phyloP scores from a whole-genome alignment of 106 monocot species.

The Cymbidium sinense region DNA sequence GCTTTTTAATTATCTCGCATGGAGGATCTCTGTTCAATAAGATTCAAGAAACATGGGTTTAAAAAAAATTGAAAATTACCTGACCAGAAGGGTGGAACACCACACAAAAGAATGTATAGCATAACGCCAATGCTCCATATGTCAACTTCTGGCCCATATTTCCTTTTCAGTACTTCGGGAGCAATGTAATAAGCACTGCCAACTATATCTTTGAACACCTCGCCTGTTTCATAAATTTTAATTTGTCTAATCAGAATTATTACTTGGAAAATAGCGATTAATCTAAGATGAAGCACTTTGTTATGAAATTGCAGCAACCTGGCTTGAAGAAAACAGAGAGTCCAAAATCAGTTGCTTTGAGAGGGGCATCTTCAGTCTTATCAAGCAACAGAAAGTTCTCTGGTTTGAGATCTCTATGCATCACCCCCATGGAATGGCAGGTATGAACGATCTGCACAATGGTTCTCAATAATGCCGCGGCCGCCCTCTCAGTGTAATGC shows the following conservation, averaged over 20 bases:
- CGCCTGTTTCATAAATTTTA: constrained; percentile 25
- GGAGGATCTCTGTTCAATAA: neutral
- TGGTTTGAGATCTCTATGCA: constrained; percentile 62
- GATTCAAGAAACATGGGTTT: neutral
- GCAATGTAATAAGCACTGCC: constrained; percentile 74
- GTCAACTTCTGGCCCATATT: constrained; percentile 57
- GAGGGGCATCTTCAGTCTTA: constrained; percentile 46
- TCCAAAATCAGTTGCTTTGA: constrained; percentile 60
- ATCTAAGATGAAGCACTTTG: no score
- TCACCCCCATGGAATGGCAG: constrained; percentile 61
- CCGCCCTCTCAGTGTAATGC: constrained; percentile 36
- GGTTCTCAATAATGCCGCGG: constrained; percentile 42
- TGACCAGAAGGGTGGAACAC: constrained; percentile 75
- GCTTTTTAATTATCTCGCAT: neutral
- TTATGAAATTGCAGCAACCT: constrained; percentile 21
- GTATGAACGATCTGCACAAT: constrained; percentile 62
- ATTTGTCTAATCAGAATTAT: neutral
- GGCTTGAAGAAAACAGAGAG: constrained; percentile 67
- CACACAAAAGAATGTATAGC: constrained; percentile 60
- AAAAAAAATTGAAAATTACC: constrained; percentile 21
- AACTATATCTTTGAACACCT: constrained; percentile 55
- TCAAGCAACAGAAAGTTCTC: constrained; percentile 62
- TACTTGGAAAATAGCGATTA: neutral
- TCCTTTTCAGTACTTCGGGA: constrained; percentile 59
- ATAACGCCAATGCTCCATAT: constrained; percentile 70